Conservation (phyloP, 371 early-diverging fungal species). For the Circinella umbellata region DNA sequence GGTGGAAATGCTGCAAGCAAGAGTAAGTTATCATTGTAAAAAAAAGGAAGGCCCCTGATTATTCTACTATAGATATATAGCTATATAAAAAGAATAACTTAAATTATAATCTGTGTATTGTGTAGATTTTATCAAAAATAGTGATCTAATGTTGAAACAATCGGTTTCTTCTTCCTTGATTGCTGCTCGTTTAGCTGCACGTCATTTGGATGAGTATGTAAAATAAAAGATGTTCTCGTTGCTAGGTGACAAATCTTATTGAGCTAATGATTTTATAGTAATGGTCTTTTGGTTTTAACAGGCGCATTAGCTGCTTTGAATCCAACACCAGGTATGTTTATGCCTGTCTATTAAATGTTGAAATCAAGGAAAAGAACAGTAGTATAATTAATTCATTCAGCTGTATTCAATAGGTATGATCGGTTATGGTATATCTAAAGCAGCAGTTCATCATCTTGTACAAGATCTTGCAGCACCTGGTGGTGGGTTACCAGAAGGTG, state of each 20-base stretch:
- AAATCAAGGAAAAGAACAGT: too few species aligned
- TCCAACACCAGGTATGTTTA: constrained; percentile 66
- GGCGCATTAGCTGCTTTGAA: constrained; percentile 77
- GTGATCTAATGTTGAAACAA: constrained; percentile 81
- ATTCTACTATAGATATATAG: too few species aligned
- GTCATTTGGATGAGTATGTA: constrained; percentile 71
- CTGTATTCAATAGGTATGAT: constrained; percentile 64
- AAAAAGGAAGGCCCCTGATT: too few species aligned
- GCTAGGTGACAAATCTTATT: neutral
- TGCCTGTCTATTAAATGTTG: too few species aligned
- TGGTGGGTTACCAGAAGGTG: constrained; percentile 78
- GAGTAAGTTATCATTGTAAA: constrained; percentile 43
- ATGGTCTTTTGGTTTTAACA: constrained; percentile 82
- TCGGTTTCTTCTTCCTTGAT: constrained; percentile 85
- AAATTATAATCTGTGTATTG: too few species aligned
- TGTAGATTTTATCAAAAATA: constrained; percentile 71
- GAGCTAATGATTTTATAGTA: constrained; percentile 26
- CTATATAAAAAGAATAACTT: too few species aligned
- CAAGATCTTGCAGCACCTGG: constrained; percentile 73
- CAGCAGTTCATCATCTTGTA: constrained; percentile 92
- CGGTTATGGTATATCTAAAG: constrained; percentile 96
- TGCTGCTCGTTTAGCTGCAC: constrained; percentile 81
- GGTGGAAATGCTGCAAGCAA: constrained; percentile 86
- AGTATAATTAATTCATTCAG: too few species aligned
- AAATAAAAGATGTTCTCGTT: too few species aligned